These are phyloP conservation scores for Pythium phragmiticola DNA, from an alignment of 352 stramenopile genomes.

Conservation along the genomic window DNA sequence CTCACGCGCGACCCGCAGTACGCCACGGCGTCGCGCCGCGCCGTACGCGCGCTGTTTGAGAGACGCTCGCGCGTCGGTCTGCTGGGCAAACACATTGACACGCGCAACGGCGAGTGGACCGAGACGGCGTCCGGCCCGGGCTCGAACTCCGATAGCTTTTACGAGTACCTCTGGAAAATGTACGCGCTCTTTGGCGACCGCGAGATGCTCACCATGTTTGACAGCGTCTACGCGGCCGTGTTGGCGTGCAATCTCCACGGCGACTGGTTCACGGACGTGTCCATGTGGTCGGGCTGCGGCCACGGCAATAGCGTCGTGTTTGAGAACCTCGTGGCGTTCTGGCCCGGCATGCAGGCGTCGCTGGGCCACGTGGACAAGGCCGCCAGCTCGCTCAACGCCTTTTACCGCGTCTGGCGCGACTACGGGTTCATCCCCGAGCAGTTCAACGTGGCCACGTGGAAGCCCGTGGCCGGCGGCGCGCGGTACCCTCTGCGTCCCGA, in stretches of 20 bases:
- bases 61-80: constrained; percentile 81
- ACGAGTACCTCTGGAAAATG: constrained; percentile 98
- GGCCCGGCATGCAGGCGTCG: constrained; percentile 95
- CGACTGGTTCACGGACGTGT: constrained; percentile 86
- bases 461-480: constrained; percentile 52
- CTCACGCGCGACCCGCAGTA: constrained; percentile 74
- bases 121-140: constrained; percentile 81
- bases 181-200: constrained; percentile 94
- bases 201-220: constrained; percentile 92
- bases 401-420: constrained; percentile 94
- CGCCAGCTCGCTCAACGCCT: constrained; percentile 90
- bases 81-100: constrained; percentile 97
- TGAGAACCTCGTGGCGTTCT: constrained; percentile 95
- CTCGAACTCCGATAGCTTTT: constrained; percentile 97
- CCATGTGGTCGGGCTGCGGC: constrained; percentile 74
- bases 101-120: constrained; percentile 83
- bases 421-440: constrained; percentile 96
- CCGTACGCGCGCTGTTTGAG: constrained; percentile 78
- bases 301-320: constrained; percentile 45
- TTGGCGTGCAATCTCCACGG: constrained; percentile 71
- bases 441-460: constrained; percentile 90
- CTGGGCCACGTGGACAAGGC: constrained; percentile 87
- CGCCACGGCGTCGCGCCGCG: constrained; percentile 50
- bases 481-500: constrained; percentile 96
- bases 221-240: constrained; percentile 64